These are phyloP conservation scores for Aspergillus haitiensis DNA, from an alignment of 495 filamentous ascomycete genomes.

Conservation along the genomic window DNA sequence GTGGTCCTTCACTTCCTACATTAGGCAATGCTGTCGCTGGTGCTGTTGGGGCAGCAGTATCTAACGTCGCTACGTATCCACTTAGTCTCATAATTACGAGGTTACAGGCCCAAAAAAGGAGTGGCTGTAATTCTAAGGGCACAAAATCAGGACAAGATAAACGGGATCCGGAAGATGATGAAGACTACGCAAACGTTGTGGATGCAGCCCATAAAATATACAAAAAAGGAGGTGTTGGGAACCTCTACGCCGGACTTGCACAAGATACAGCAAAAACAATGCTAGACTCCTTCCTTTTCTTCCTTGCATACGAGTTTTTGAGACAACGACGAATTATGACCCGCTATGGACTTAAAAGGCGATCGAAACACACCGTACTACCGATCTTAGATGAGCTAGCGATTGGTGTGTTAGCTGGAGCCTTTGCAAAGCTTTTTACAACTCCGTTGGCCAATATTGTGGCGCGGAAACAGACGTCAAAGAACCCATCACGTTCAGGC, in stretches of 20 bases:
- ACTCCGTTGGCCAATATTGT: constrained; percentile 84
- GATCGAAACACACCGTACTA: constrained; percentile 50
- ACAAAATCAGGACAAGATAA: background rate
- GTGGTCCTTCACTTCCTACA: constrained; percentile 66
- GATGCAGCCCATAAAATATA: constrained; percentile 77
- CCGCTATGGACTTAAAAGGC: constrained; percentile 32
- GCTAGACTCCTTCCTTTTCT: constrained; percentile 80
- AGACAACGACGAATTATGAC: constrained; percentile 60
- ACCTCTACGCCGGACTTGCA: constrained; percentile 73
- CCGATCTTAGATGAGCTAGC: constrained; percentile 71
- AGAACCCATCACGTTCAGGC: constrained; percentile 47
- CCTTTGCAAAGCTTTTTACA: constrained; percentile 74
- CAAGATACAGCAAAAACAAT: constrained; percentile 73
- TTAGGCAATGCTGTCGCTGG: constrained; percentile 87
- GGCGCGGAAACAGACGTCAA: constrained; percentile 73
- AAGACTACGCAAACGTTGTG: constrained; percentile 58
- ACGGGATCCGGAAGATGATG: constrained; percentile 35
- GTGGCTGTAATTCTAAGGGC: constrained; percentile 25
- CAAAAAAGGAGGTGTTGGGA: constrained; percentile 61
- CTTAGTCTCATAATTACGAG: constrained; percentile 83
- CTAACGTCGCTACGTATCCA: constrained; percentile 78
- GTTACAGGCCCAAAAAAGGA: constrained; percentile 74
- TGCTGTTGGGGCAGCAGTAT: constrained; percentile 74
- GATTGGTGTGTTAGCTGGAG: constrained; percentile 75
- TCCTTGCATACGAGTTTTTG: constrained; percentile 74